These are phyloP conservation scores for Stenocarpella maydis DNA, from an alignment of 2,329 filamentous ascomycete species.

Conservation along the genomic window DNA sequence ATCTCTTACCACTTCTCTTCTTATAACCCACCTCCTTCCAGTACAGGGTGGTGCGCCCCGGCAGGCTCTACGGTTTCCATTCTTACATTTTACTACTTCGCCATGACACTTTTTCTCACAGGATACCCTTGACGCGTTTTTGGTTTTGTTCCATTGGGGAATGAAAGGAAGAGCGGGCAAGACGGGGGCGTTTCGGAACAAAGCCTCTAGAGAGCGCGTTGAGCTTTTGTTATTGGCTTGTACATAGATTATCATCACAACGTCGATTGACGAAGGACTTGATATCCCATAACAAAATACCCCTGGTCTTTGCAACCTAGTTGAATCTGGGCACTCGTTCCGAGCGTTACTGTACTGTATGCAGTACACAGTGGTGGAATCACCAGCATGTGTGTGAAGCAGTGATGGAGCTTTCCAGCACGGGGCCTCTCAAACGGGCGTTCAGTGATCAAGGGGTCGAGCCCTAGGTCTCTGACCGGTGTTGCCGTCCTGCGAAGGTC, in stretches of 20 bases:
- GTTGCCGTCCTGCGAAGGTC: neutral
- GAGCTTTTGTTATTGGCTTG: constrained; percentile 29
- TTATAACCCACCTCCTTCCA: neutral
- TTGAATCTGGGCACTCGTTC: neutral
- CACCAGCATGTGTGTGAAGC: neutral
- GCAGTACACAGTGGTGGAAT: neutral
- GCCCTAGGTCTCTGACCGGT: neutral
- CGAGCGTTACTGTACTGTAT: too few relatives aligned
- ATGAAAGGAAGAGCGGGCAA: constrained; percentile 9
- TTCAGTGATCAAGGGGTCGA: neutral
- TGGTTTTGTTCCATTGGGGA: constrained; percentile 31
- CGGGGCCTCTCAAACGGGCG: too few relatives aligned
- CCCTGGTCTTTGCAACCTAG: neutral
- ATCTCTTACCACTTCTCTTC: neutral
- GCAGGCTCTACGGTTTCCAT: neutral
- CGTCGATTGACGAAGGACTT: constrained; percentile 18
- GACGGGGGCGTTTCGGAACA: constrained; percentile 29
- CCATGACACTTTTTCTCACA: constrained; percentile 28
- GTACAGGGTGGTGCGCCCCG: constrained; percentile 4
- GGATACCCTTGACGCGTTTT: constrained; percentile 37
- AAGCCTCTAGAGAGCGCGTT: constrained; percentile 25
- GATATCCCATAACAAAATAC: constrained; percentile 18
- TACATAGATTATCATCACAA: constrained; percentile 26
- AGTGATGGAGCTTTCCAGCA: neutral
- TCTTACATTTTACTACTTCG: constrained; percentile 13